A percentile compares a stretch with the other conserved stretches of the same genome.
Conservation (phyloP, 805 yeast species). For the Ascoidea rubescens region DNA sequence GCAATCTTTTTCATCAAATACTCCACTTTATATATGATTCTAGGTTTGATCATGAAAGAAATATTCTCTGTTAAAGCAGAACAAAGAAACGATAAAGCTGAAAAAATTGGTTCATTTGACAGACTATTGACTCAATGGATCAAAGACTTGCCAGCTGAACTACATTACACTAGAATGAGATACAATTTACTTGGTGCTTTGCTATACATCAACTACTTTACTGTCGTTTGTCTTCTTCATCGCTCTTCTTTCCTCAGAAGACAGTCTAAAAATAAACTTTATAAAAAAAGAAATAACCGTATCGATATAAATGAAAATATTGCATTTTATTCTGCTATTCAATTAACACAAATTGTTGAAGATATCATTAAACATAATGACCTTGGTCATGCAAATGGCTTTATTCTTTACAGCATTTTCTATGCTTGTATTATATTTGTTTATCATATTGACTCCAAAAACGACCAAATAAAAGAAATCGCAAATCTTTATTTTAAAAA, state of each 20-base stretch:
- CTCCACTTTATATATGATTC: neutral
- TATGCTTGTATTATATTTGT: conserved; percentile 57
- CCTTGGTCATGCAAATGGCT: conserved; percentile 40
- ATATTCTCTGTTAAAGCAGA: conserved; percentile 63
- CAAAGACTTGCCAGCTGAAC: conserved; percentile 44
- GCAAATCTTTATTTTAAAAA: conserved; percentile 22
- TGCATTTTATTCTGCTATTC: conserved; percentile 69
- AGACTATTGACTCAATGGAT: conserved; percentile 70
- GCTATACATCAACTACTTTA: conserved; percentile 56
- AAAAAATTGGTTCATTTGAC: conserved; percentile 51
- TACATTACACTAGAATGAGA: conserved; percentile 49
- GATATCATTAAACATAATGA: conserved; percentile 36
- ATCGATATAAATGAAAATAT: conserved; percentile 33
- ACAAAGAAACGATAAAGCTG: conserved; percentile 29
- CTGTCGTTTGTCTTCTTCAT: conserved; percentile 57
- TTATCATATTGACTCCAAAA: conserved; percentile 41
- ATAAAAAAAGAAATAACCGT: conserved; percentile 12
- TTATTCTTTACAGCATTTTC: conserved; percentile 42
- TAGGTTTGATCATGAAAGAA: conserved; percentile 33
- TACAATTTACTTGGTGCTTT: conserved; percentile 38
- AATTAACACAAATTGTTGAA: conserved; percentile 51
- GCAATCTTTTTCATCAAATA: conserved; percentile 47
- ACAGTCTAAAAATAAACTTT: conserved; percentile 26
- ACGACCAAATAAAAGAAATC: conserved; percentile 20
- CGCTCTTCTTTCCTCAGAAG: conserved; percentile 31